Percentiles rank a stretch among this genome's conserved stretches.
Evolutionary conservation across 225 moss, liverwort and hornwort species (phyloP).

Genomic region (Marchantia paleacea): DNA sequence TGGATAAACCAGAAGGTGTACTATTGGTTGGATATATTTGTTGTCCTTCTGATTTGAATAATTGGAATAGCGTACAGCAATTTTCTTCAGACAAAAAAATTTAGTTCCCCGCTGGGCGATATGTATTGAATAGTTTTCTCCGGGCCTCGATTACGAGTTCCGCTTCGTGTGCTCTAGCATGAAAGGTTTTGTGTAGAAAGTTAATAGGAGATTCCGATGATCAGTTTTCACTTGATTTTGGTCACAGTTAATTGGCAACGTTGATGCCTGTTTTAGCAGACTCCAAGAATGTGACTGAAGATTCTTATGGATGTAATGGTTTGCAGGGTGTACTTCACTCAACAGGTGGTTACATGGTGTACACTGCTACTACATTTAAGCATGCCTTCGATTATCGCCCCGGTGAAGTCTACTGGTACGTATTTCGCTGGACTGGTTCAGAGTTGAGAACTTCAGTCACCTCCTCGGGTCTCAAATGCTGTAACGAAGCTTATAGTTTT

Average conservation of each 20-base stretch:
- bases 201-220: neutral
- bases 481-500: neutral
- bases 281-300: neutral
- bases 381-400: constrained; percentile 50
- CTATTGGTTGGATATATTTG: too few species aligned
- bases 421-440: neutral
- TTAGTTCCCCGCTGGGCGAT: too few species aligned
- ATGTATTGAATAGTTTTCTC: too few species aligned
- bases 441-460: neutral
- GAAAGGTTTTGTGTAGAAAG: neutral
- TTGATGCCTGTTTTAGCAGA: neutral
- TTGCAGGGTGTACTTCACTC: constrained; percentile 50
- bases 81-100: too few species aligned
- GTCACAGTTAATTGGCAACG: neutral
- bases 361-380: constrained; percentile 53
- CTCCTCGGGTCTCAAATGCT: neutral
- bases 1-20: neutral
- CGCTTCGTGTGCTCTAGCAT: neutral
- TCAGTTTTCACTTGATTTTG: neutral
- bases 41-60: neutral
- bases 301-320: neutral
- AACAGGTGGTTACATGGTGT: constrained; percentile 54
- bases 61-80: neutral
- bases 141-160: neutral
- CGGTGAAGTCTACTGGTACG: constrained; percentile 48